Evolutionary conservation across 257 asterid species (phyloP).

Genomic region (Plectranthus barbatus): DNA sequence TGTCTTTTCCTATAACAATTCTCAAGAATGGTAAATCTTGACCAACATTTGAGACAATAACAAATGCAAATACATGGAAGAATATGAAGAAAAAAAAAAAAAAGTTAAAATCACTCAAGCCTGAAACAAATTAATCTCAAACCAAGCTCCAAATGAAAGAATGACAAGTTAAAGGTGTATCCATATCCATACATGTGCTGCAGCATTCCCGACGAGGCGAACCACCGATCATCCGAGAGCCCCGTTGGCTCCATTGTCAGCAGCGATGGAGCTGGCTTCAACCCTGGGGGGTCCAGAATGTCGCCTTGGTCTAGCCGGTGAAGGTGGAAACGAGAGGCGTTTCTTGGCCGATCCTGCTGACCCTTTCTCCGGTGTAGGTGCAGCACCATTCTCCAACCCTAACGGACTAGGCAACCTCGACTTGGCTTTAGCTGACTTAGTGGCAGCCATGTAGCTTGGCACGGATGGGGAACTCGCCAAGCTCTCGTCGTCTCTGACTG

Average conservation of each 20-base stretch:
- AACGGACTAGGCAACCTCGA: conserved; percentile 55
- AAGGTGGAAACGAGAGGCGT: conserved; percentile 79
- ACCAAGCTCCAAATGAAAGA: conserved; percentile 22
- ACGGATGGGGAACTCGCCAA: conserved; percentile 60
- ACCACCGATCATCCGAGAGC: conserved; percentile 20
- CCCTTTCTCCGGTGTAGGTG: conserved; percentile 49
- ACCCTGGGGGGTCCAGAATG: conserved; percentile 65
- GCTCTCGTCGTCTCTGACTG: conserved; percentile 85
- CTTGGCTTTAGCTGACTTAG: conserved; percentile 82
- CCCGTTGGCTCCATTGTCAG: conserved; percentile 26
- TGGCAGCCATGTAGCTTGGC: conserved; percentile 85
- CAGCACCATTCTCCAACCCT: conserved; percentile 43
- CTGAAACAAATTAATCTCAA: conserved; percentile 21
- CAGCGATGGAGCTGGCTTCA: conserved; percentile 23
- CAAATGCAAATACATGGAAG: conserved; percentile 5
- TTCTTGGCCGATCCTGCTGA: conserved; percentile 40
- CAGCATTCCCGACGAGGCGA: too few species aligned
- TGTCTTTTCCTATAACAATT: conserved; percentile 5
- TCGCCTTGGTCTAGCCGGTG: conserved; percentile 77
- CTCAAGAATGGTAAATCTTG: conserved; percentile 13
- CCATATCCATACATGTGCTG: too few species aligned
- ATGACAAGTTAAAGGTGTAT: conserved; percentile 8
- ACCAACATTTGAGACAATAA: conserved; percentile 10
- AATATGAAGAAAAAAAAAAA: background rate
- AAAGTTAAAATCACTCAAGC: conserved; percentile 23